Evolutionary conservation across 805 yeast species (phyloP), one percentile per base, ranked within the genome.

Genomic region (Babjeviella inositovora): DNA sequence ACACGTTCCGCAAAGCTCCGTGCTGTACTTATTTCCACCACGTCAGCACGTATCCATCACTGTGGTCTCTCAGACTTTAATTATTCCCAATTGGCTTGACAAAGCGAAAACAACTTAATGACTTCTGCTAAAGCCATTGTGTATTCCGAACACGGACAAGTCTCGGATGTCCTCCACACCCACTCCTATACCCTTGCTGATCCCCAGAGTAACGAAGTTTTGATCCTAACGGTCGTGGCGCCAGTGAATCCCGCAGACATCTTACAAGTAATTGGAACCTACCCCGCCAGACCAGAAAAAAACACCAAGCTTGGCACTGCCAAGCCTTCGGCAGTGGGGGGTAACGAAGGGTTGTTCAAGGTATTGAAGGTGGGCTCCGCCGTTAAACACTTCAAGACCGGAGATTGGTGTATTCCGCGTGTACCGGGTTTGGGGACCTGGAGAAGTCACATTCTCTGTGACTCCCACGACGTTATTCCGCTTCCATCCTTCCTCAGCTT

Each of bases 341-440:
- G 62, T 11, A 54, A 54, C 31, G 62, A 54, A 33, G 60, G 58
- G 3, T 38, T 50, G 13, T 53, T 51, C 29, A 47, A 48, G 26
- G 48, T 54, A 14, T 24, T 45, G 6, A 46, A 45, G 21, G 45
- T 46, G 8, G 57, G 57, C 7, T 7, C 34, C 6, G 28, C 35
- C 11, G 57, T 52, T 8, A 16, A 23, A 6, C 20, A 28, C n/a
- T 41, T 50, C 18, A 22, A 32, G 11, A 41, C 34, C 3, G 58
- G 60, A 11, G 62, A 56, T 32, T 56, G 63, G 63, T 49, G 43
- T 12, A 39, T 55, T 11, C 63, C 63, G 0, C 31, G 48, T 13
- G 31, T 39, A 5, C 61, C 55, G 12, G 51, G 53, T 33, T 47
- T 48, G 14, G 63, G 63, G 6, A 54, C 63, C 1, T 56, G 63